These are phyloP conservation scores for Botrytis galanthina DNA, from an alignment of 2,329 filamentous ascomycete genomes.

Conservation along the genomic window DNA sequence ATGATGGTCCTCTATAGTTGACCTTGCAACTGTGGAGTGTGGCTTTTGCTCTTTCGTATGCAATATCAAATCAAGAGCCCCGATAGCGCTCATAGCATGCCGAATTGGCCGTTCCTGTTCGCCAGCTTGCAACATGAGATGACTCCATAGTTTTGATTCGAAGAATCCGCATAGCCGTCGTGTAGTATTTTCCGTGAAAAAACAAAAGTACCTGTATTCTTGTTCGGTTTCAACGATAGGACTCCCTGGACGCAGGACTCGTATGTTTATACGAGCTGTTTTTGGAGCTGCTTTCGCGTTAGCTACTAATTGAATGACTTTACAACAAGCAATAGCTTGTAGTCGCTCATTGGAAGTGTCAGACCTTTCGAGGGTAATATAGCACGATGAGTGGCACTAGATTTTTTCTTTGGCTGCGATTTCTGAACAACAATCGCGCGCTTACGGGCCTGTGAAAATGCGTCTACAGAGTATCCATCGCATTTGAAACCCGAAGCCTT, in stretches of 20 bases:
- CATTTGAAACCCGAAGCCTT: background rate
- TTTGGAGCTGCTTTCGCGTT: background rate
- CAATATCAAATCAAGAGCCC: conserved; percentile 6
- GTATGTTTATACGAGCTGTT: background rate
- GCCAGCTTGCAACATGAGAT: background rate
- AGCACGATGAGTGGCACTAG: background rate
- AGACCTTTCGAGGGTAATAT: background rate
- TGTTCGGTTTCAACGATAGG: background rate
- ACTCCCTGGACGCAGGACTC: background rate
- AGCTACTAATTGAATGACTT: background rate
- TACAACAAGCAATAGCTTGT: background rate
- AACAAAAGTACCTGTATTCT: conserved; percentile 5
- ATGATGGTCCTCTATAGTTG: background rate
- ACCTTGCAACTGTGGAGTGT: background rate
- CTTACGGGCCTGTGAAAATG: too few relatives aligned
- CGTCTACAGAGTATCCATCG: background rate
- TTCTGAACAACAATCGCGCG: background rate
- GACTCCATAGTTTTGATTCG: background rate
- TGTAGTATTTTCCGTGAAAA: background rate
- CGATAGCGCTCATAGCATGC: conserved; percentile 9
- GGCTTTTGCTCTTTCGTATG: background rate
- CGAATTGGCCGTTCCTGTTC: background rate
- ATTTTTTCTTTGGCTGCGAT: background rate
- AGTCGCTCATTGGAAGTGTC: background rate
- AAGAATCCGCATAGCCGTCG: background rate